Base-by-base conservation (phyloP, 257 asterid species). In the Thymus quinquecostatus region DNA sequence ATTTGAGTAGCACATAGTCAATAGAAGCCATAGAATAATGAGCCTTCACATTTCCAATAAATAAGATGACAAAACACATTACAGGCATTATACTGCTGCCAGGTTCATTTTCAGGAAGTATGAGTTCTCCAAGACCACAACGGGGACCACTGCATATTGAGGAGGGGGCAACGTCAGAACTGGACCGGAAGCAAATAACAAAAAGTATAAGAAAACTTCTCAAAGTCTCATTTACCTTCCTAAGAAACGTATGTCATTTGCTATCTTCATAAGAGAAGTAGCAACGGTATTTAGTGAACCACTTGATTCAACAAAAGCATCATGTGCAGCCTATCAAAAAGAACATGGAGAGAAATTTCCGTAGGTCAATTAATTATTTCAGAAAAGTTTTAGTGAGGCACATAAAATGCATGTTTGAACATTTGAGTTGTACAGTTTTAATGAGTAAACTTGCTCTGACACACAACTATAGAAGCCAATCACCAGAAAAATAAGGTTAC, bases 31-130 rank as follows among this genome's bases (percentile, higher is more conserved):
- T 32, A 75, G 57, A 4, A 73, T 10, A 54, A 62, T 43, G 60
- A 71, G 40, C 32, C n/a, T 60, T 33, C 14, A 60, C 27, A 57
- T 51, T 56, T 50, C 47, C 63, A 76, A 66, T 28, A 63, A 66
- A 73, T 68, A 48, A 32, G 66, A 70, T 36, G 68, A 33, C 68
- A 21, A 55, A 55, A 81, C 71, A 53, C 36, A 51, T 76, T 92
- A 95, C 98, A 67, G 99, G 99, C 98, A 95, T 95, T 77, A 95
- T 92, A 77, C 99, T 92, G 95, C 99, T 95, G 72, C 99, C 98
- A 36, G 99, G 98, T 83, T 95, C 99, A 86, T 95, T 95, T 82
- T 95, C 99, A 49, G 99, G 99, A 79, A 95, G 99, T 70, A 87
- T 82, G 80, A 92, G 96, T 80, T 95, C 98, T 32, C 99, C 99